phyloP scores from a whole-genome alignment of 805 yeast genomes.

The Monosporozyma yasuniensis region DNA sequence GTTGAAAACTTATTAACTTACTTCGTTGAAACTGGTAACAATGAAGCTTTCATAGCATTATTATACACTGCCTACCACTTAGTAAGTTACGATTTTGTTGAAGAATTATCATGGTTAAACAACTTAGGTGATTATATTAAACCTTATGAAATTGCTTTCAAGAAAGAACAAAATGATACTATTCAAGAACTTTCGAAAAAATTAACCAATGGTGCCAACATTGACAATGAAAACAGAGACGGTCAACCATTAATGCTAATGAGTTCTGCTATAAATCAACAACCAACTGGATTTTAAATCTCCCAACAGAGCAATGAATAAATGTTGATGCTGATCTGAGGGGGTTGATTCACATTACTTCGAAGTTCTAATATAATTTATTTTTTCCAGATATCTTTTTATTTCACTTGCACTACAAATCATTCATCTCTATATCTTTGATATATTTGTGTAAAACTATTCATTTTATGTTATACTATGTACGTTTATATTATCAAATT shows the following conservation, averaged over 20 bases:
- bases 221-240: constrained; percentile 41
- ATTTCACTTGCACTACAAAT: background rate
- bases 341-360: background rate
- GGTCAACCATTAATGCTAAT: constrained; percentile 77
- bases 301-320: background rate
- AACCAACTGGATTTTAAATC: constrained; percentile 61
- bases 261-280: constrained; percentile 66
- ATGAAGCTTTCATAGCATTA: constrained; percentile 87
- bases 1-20: constrained; percentile 83
- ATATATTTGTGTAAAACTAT: background rate
- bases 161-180: constrained; percentile 66
- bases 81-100: constrained; percentile 71
- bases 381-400: background rate
- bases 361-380: background rate
- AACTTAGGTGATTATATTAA: constrained; percentile 73
- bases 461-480: constrained; percentile 1
- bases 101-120: constrained; percentile 88
- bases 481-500: background rate
- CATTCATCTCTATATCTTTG: background rate
- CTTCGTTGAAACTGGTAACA: constrained; percentile 94
- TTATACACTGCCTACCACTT: constrained; percentile 78
- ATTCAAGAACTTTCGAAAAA: constrained; percentile 60
- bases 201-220: constrained; percentile 52
- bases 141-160: constrained; percentile 83
- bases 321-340: constrained; percentile 2